phyloP scores from a whole-genome alignment of 1,139 yeast genomes.

The Kodamaea derodonti region DNA sequence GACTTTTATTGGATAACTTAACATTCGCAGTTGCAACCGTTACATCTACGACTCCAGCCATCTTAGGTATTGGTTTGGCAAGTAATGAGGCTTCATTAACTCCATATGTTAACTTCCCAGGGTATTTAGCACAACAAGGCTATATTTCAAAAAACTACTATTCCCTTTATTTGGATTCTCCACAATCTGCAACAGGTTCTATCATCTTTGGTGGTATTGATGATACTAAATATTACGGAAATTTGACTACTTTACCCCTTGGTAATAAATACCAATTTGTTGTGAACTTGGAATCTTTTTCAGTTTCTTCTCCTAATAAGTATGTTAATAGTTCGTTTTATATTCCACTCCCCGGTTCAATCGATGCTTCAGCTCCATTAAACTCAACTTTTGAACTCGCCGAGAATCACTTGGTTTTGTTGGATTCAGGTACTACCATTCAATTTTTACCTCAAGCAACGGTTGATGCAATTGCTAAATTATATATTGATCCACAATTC shows the following conservation, averaged over 20 bases:
- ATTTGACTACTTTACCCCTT: conserved; percentile 9
- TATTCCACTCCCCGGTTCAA: too few species aligned
- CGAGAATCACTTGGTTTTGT: conserved; percentile 35
- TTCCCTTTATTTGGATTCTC: conserved; percentile 18
- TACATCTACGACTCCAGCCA: conserved; percentile 11
- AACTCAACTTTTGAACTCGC: background rate
- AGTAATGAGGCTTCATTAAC: conserved; percentile 9
- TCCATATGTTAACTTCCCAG: conserved; percentile 18
- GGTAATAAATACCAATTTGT: conserved; percentile 4
- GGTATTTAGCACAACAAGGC: conserved; percentile 16
- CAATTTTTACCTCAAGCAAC: conserved; percentile 48
- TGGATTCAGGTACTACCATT: conserved; percentile 70
- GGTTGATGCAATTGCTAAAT: conserved; percentile 32
- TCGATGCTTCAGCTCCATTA: background rate
- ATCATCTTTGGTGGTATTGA: conserved; percentile 20
- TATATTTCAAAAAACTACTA: conserved; percentile 16
- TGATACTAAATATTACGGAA: conserved; percentile 15
- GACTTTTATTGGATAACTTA: conserved; percentile 3
- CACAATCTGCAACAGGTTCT: conserved; percentile 13
- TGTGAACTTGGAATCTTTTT: conserved; percentile 1
- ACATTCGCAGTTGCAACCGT: conserved; percentile 14
- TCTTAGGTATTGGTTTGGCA: conserved; percentile 17
- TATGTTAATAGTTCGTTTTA: too few species aligned
- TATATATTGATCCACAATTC: background rate
- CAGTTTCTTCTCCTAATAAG: background rate